These are phyloP conservation scores for Pyricularia pennisetigena DNA, from an alignment of 2,329 filamentous ascomycete species.

Conservation along the genomic window DNA sequence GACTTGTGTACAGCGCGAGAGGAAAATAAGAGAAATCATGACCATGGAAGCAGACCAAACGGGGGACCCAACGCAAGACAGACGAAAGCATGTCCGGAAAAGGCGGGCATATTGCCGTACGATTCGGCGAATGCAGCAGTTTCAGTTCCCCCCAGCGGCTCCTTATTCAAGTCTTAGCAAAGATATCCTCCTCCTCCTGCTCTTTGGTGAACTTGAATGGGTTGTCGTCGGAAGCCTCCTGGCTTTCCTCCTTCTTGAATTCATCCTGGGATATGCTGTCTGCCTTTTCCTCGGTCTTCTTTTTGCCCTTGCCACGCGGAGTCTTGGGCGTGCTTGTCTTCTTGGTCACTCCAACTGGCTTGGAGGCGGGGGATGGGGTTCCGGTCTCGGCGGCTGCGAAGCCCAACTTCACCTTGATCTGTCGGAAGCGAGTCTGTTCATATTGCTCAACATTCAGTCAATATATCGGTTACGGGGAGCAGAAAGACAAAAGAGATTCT, in stretches of 20 bases:
- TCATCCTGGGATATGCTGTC: not conserved
- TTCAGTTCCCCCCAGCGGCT: not conserved
- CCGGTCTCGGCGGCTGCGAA: slow-evolving; percentile 15
- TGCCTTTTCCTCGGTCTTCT: not conserved
- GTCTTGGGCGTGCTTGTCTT: not conserved
- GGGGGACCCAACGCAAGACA: not conserved
- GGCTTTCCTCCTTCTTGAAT: not conserved
- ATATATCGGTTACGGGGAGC: not conserved
- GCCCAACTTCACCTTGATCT: slow-evolving; percentile 37
- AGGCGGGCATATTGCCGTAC: too few relatives aligned
- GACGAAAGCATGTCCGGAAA: too few relatives aligned
- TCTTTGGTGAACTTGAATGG: not conserved
- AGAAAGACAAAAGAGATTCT: not conserved
- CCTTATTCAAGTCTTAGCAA: not conserved
- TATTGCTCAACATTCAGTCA: not conserved
- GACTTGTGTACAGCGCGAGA: not conserved
- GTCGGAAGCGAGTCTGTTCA: slow-evolving; percentile 33
- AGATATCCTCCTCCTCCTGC: not conserved
- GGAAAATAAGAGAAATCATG: not conserved
- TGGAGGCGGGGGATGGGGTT: not conserved
- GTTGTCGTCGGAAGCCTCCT: not conserved
- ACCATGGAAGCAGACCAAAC: not conserved
- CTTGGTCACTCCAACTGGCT: not conserved
- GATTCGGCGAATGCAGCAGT: not conserved
- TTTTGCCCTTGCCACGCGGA: not conserved